Evolutionary conservation across 2,329 filamentous ascomycete species (phyloP).

Genomic region (Rhynchosporium agropyri): DNA sequence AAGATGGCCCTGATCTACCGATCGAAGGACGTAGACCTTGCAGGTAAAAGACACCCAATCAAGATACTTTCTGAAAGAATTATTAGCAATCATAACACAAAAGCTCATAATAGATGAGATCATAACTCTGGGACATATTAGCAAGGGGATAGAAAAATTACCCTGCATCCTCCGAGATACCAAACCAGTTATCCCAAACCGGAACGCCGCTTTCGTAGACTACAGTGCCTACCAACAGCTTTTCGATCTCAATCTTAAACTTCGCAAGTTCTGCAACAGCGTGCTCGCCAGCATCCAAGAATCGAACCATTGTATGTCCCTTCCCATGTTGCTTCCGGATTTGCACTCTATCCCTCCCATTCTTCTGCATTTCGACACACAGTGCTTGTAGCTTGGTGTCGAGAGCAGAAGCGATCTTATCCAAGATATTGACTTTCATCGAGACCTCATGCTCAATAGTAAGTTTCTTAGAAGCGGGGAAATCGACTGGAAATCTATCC

Average conservation of each 20-base stretch:
- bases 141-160: neutral
- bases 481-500: neutral
- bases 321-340: neutral
- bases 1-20: neutral
- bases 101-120: neutral
- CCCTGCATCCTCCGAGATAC: neutral
- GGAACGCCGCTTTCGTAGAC: neutral
- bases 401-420: neutral
- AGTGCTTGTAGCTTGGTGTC: neutral
- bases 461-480: conserved; percentile 1
- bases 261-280: neutral
- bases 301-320: neutral
- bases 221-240: neutral
- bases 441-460: neutral
- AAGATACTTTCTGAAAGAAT: neutral
- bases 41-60: neutral
- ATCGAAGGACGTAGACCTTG: neutral
- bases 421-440: conserved; percentile 6
- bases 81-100: neutral
- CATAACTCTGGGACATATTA: neutral
- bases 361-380: neutral
- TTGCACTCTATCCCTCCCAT: neutral
- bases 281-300: neutral
- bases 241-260: conserved; percentile 2
- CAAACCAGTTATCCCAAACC: conserved; percentile 5